A percentile compares a stretch with the other conserved stretches of the same genome.
Evolutionary conservation across 306 rosid species (phyloP).

Genomic region (Cicer arietinum): DNA sequence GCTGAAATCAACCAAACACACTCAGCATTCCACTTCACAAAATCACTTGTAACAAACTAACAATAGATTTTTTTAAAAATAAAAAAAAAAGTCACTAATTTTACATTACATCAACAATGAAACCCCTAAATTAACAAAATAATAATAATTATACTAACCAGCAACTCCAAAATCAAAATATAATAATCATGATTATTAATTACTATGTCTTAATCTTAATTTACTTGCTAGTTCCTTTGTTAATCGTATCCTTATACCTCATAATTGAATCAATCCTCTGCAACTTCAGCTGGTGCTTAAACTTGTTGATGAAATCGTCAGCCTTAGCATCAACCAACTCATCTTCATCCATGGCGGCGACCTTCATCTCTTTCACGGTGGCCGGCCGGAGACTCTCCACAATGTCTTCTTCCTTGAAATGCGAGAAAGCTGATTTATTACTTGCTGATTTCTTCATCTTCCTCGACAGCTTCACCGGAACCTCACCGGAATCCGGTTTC

Average conservation of each 20-base stretch:
- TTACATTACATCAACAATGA: constrained; percentile 15
- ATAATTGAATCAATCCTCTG: constrained; percentile 79
- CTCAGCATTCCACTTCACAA: constrained; percentile 40
- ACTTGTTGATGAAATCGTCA: constrained; percentile 85
- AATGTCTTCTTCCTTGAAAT: constrained; percentile 64
- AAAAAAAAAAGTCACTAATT: constrained; percentile 20
- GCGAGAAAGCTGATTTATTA: constrained; percentile 64
- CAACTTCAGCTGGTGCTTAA: constrained; percentile 78
- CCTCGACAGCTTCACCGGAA: constrained; percentile 61
- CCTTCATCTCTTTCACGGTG: constrained; percentile 60
- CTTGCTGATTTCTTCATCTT: constrained; percentile 92
- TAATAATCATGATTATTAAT: background rate
- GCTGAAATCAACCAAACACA: constrained; percentile 17
- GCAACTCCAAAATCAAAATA: background rate
- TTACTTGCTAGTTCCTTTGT: constrained; percentile 50
- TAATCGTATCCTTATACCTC: constrained; percentile 64
- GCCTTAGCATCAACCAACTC: constrained; percentile 82
- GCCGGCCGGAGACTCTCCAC: constrained; percentile 75
- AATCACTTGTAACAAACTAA: background rate
- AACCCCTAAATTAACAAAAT: constrained; percentile 41
- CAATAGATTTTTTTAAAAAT: background rate
- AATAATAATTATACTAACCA: constrained; percentile 24
- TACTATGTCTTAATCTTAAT: background rate
- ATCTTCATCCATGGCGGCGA: constrained; percentile 43
- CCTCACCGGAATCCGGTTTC: constrained; percentile 64